A percentile compares a stretch with the other conserved stretches of the same genome.
Evolutionary conservation across 768 basidiomycete genomes (phyloP).

Genomic region (Gyrodon lividus): DNA sequence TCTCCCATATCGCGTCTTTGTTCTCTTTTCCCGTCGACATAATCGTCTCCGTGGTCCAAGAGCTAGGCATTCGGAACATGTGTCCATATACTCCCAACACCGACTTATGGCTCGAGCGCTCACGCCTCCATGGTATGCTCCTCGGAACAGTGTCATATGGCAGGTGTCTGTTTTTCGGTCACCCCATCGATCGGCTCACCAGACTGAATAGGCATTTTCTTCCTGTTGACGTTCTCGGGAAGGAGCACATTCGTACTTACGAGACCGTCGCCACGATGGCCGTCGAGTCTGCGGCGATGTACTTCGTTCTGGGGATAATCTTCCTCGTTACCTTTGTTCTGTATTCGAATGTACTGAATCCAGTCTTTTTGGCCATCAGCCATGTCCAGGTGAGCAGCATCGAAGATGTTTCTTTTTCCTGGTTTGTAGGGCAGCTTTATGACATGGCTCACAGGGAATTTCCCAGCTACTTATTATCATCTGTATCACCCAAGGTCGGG

Average conservation of each 20-base stretch:
- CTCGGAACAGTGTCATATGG: slow-evolving; percentile 23
- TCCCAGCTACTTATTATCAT: slow-evolving; percentile 36
- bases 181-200: neutral
- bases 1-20: neutral
- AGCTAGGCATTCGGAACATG: slow-evolving; percentile 7
- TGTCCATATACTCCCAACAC: slow-evolving; percentile 17
- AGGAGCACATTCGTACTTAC: slow-evolving; percentile 21
- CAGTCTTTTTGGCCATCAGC: slow-evolving; percentile 34
- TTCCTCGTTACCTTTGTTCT: slow-evolving; percentile 32
- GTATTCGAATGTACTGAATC: slow-evolving; percentile 27
- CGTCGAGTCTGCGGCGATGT: slow-evolving; percentile 36
- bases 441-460: slow-evolving; percentile 26
- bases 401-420: neutral
- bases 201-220: slow-evolving; percentile 18
- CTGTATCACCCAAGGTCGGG: slow-evolving; percentile 33
- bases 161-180: neutral
- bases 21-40: neutral
- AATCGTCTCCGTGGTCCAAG: too few relatives aligned
- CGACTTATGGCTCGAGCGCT: slow-evolving; percentile 28
- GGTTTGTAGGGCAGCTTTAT: neutral
- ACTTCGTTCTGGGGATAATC: slow-evolving; percentile 24
- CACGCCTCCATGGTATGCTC: slow-evolving; percentile 25
- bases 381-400: slow-evolving; percentile 28
- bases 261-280: slow-evolving; percentile 30
- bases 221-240: slow-evolving; percentile 20